Evolutionary conservation across 805 yeast species (phyloP), one percentile per base, ranked within the genome.

Genomic region (Ogataea angusta): DNA sequence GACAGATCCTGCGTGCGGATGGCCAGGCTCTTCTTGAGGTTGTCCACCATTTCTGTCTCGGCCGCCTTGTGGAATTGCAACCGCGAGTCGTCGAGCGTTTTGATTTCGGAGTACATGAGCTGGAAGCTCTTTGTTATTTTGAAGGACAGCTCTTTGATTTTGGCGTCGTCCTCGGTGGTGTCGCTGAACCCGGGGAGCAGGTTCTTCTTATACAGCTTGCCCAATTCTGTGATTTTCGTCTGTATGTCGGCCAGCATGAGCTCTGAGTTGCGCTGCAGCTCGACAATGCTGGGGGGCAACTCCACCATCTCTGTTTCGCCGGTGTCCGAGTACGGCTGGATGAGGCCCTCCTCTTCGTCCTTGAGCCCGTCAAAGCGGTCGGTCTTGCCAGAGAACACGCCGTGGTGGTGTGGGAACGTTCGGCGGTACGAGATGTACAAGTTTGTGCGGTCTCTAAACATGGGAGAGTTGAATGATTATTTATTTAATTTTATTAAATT

Each of bases 391-490:
- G 42, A 46, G 40, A 45, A 46, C 28, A 33, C 36, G 10, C 48
- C 48, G 16, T 67, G 66, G 46, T 73, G 77, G 50, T 89, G 89
- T 0, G 95, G 95, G 42, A 82, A 83, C 9, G 98, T 89, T 45
- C 93, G 78, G 48, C 99, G 78, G 59, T 85, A 91, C 33, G 97
- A 88, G 16, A 89, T 68, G 62, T 73, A 91, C 49, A 91, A 72
- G 57, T 90, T 91, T n/a, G 99, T 93, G 60, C 97, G 73, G 65
- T 93, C 98, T 60, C 98, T 74, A 57, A 85, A 86, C 96, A 91
- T 88, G 39, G 26, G 6, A 13, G 22, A 18, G 21, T 4, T 14
- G 6, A 15, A 14, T 27, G 13, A 14, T 9, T 27, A 19, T 19
- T 19, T 18, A 18, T 18, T 19, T 19, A 19, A 19, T 19, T 6